Conservation (phyloP, 1,284 basidiomycete genomes). For the Cutaneotrichosporon sp. region DNA sequence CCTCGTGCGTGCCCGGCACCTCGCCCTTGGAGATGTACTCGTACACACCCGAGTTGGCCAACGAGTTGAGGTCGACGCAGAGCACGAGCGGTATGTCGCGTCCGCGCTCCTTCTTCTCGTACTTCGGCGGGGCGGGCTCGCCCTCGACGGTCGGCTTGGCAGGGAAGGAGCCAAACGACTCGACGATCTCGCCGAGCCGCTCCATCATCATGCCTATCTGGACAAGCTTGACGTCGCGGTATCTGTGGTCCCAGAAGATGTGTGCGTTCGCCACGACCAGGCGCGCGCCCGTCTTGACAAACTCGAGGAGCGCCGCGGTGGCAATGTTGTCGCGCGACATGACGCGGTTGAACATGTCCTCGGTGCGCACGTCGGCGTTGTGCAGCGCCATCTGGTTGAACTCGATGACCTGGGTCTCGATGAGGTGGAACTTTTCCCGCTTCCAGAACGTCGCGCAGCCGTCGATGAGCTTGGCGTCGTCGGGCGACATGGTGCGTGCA, state of each 20-base stretch:
- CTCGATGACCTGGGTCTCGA: conserved; percentile 93
- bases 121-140: conserved; percentile 40
- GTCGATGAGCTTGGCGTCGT: conserved; percentile 86
- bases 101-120: conserved; percentile 43
- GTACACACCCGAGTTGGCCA: conserved; percentile 84
- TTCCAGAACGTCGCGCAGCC: conserved; percentile 98
- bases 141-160: conserved; percentile 24
- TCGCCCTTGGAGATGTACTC: conserved; percentile 81
- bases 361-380: conserved; percentile 93
- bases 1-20: conserved; percentile 74
- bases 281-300: conserved; percentile 79
- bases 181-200: conserved; percentile 85
- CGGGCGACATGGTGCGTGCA: conserved; percentile 88
- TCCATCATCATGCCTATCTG: conserved; percentile 91
- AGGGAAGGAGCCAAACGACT: conserved; percentile 81
- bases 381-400: conserved; percentile 93
- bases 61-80: conserved; percentile 94
- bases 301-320: conserved; percentile 83
- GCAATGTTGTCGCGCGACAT: conserved; percentile 95
- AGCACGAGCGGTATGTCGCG: conserved; percentile 86
- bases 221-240: conserved; percentile 95
- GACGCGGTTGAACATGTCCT: conserved; percentile 99
- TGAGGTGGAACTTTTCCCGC: conserved; percentile 82
- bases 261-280: conserved; percentile 90
- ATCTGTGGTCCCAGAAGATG: conserved; percentile 91